A percentile compares a stretch with the other conserved stretches of the same genome.
Evolutionary conservation across 164 flowering plant genomes (phyloP).

Genomic region (Santalum album): DNA sequence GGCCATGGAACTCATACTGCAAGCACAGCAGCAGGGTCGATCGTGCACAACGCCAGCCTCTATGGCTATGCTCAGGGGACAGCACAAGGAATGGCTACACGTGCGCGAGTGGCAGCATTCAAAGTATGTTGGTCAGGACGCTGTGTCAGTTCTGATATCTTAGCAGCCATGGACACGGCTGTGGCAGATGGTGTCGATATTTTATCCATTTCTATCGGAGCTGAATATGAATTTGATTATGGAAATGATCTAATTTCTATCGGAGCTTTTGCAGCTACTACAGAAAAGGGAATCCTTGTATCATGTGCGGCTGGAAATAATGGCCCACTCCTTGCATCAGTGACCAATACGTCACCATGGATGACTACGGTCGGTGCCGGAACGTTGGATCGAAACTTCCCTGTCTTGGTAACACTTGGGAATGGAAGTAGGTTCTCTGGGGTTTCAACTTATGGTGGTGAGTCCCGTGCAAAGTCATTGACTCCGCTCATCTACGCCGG

Average conservation of each 20-base stretch:
- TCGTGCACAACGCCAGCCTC: not conserved
- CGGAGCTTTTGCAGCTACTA: constrained; percentile 4
- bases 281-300: constrained; percentile 69
- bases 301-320: constrained; percentile 85
- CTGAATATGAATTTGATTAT: not conserved
- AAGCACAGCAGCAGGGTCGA: too few species aligned
- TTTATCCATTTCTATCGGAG: not conserved
- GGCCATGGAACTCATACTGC: not conserved
- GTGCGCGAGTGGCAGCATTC: not conserved
- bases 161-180: not conserved
- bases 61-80: not conserved
- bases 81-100: not conserved
- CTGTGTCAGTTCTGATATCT: not conserved
- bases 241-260: not conserved
- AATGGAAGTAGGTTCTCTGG: constrained; percentile 36
- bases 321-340: constrained; percentile 46
- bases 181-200: constrained; percentile 1
- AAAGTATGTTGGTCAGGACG: not conserved
- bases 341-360: constrained; percentile 84
- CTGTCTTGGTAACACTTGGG: constrained; percentile 55
- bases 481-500: constrained; percentile 40
- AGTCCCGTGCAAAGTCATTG: constrained; percentile 42
- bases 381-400: constrained; percentile 81
- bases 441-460: constrained; percentile 72
- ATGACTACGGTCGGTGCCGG: constrained; percentile 79